phyloP scores from a whole-genome alignment of 1,284 basidiomycete species.

The Vanrija sp. region DNA sequence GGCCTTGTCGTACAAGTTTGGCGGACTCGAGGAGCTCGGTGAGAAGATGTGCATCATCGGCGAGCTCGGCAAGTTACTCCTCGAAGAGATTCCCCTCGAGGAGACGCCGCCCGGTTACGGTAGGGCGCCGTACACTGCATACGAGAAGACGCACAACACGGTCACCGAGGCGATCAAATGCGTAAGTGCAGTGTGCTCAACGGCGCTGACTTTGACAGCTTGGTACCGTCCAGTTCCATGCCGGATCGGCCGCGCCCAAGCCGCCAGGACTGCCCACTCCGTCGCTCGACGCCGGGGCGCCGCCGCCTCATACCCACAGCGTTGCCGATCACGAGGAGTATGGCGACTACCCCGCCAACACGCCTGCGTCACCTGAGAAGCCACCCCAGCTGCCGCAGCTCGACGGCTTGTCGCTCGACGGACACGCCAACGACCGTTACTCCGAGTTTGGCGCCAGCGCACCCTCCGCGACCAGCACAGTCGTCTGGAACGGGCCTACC shows the following conservation, averaged over 20 bases:
- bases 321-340: constrained; percentile 37
- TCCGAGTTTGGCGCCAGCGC: constrained; percentile 34
- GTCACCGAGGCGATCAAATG: constrained; percentile 62
- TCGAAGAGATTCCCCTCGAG: constrained; percentile 76
- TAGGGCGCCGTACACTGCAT: constrained; percentile 65
- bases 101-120: constrained; percentile 74
- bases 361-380: constrained; percentile 13
- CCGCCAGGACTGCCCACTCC: constrained; percentile 39
- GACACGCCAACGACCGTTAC: constrained; percentile 4
- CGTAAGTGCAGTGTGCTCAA: constrained; percentile 19
- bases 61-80: constrained; percentile 72
- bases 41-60: constrained; percentile 83
- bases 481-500: constrained; percentile 31
- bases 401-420: neutral
- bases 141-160: constrained; percentile 58
- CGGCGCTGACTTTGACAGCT: constrained; percentile 21
- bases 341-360: constrained; percentile 33
- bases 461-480: neutral
- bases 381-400: constrained; percentile 8
- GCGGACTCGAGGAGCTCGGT: constrained; percentile 76
- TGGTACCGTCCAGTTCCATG: constrained; percentile 40
- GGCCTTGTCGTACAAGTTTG: constrained; percentile 82
- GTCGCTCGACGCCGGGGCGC: neutral
- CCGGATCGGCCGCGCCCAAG: constrained; percentile 30
- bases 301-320: constrained; percentile 3